Percentiles rank a stretch among this genome's conserved stretches.
These are phyloP conservation scores for Aureobasidium uvarum DNA, from an alignment of 2,329 filamentous ascomycete species.

Conservation along the genomic window DNA sequence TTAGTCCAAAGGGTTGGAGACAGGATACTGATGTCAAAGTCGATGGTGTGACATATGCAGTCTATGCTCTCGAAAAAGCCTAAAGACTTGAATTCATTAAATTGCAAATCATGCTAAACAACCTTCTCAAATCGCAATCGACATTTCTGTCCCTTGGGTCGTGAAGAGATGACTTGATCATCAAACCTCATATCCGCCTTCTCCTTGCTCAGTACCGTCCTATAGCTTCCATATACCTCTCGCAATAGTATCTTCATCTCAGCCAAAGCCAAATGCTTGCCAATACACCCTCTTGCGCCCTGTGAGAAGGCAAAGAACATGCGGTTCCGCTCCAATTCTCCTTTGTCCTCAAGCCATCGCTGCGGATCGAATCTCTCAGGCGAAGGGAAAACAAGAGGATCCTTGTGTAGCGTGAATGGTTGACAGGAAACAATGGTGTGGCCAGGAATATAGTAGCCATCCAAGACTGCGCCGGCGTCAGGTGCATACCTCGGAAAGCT, in stretches of 20 bases:
- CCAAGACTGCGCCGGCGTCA: constrained; percentile 40
- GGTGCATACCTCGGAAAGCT: constrained; percentile 52
- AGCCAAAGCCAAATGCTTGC: constrained; percentile 28
- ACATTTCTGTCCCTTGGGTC: constrained; percentile 28
- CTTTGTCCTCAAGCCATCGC: constrained; percentile 46
- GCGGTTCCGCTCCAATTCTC: constrained; percentile 45
- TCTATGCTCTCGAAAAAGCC: constrained; percentile 16
- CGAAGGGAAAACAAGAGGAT: constrained; percentile 46
- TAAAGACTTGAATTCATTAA: neutral
- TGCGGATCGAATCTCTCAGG: constrained; percentile 49
- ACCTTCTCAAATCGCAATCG: constrained; percentile 24
- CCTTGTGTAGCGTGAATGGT: constrained; percentile 49
- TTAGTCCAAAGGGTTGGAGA: neutral
- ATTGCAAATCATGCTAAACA: neutral
- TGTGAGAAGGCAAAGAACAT: constrained; percentile 29
- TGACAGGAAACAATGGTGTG: constrained; percentile 50
- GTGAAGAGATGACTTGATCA: constrained; percentile 28
- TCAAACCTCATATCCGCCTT: constrained; percentile 26
- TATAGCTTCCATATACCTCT: constrained; percentile 26
- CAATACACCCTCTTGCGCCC: constrained; percentile 28
- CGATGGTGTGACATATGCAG: constrained; percentile 1
- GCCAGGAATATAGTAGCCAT: constrained; percentile 38
- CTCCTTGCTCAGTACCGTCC: constrained; percentile 17
- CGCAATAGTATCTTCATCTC: constrained; percentile 29
- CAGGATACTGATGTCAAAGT: constrained; percentile 8